These are phyloP conservation scores for Phytophthora crassamura DNA, from an alignment of 352 stramenopile species.

Conservation along the genomic window DNA sequence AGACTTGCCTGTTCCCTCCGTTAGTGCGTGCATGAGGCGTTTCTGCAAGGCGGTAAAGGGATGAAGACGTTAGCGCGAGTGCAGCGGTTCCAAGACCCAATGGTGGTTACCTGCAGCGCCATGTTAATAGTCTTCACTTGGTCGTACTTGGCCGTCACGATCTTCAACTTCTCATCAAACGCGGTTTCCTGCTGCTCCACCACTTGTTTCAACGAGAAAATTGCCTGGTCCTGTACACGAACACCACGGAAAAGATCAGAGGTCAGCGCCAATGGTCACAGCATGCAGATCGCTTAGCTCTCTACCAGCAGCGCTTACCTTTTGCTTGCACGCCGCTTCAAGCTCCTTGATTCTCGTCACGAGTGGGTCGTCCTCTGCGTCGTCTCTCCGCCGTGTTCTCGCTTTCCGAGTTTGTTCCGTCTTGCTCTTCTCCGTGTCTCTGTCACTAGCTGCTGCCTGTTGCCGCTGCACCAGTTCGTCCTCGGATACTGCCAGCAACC, in stretches of 20 bases:
- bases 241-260: neutral
- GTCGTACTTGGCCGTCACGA: conserved; percentile 75
- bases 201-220: conserved; percentile 66
- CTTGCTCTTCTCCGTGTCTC: conserved; percentile 14
- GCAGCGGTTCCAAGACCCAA: neutral
- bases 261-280: neutral
- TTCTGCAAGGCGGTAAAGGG: conserved; percentile 37
- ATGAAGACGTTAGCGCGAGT: neutral
- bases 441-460: conserved; percentile 4
- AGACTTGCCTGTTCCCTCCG: conserved; percentile 37
- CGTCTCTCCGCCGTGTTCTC: conserved; percentile 22
- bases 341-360: conserved; percentile 62
- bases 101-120: conserved; percentile 60
- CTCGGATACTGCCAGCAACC: conserved; percentile 43
- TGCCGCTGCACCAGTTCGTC: conserved; percentile 37
- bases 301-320: conserved; percentile 38
- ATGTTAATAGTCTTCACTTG: conserved; percentile 86
- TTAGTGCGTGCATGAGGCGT: conserved; percentile 61
- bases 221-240: conserved; percentile 62
- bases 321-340: conserved; percentile 78
- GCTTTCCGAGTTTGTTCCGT: conserved; percentile 12
- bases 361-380: conserved; percentile 29
- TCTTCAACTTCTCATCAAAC: conserved; percentile 76
- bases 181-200: conserved; percentile 73
- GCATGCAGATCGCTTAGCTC: no score